Percentiles rank a stretch among this genome's conserved stretches.
These are phyloP conservation scores for Bromus sterilis DNA, from an alignment of 176 grass and related monocot species.

Conservation along the genomic window DNA sequence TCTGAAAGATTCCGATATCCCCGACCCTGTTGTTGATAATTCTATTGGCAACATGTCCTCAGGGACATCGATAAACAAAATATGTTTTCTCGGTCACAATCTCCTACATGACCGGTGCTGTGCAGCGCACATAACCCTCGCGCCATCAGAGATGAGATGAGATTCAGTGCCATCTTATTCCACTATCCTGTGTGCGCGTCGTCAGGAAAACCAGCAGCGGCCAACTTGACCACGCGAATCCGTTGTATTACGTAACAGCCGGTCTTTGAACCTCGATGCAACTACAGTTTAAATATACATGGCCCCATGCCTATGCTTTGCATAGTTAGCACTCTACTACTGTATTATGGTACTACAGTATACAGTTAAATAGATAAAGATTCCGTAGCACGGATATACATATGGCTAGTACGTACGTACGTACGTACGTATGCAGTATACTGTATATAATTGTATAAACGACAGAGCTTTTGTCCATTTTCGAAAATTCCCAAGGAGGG, in stretches of 20 bases:
- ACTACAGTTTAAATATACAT: not conserved
- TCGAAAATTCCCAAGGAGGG: not conserved
- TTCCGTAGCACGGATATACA: not conserved
- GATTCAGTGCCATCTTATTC: no score
- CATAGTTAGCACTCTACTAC: not conserved
- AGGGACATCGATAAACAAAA: not conserved
- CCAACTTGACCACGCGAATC: slow-evolving; percentile 28
- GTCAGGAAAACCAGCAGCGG: not conserved
- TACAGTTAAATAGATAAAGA: not conserved
- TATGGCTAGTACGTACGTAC: not conserved
- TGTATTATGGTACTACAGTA: not conserved
- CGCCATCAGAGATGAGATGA: slow-evolving; percentile 8
- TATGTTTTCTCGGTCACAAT: not conserved
- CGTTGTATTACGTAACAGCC: not conserved
- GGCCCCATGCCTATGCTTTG: slow-evolving; percentile 17
- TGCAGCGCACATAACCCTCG: not conserved
- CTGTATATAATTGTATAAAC: no score
- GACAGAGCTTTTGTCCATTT: not conserved
- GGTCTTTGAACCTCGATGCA: not conserved
- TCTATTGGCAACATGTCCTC: not conserved
- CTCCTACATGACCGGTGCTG: slow-evolving; percentile 11
- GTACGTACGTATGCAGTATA: no score
- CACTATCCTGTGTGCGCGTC: not conserved
- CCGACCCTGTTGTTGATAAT: not conserved
- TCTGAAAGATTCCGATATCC: not conserved